Percentiles rank a stretch among this genome's conserved stretches.
phyloP scores from a whole-genome alignment of 345 rosid species.

The Limnanthes douglasii region DNA sequence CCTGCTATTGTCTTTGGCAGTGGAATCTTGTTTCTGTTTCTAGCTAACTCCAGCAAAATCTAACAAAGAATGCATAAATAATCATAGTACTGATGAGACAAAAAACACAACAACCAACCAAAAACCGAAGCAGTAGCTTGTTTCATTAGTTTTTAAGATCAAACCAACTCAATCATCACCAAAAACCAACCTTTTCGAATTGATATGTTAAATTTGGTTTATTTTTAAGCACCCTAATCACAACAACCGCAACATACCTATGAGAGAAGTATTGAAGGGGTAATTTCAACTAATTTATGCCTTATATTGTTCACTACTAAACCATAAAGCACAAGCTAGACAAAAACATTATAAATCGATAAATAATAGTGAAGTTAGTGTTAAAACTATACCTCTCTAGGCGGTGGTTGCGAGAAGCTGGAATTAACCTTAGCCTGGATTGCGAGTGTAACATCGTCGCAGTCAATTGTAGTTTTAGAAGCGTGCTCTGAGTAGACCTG shows the following conservation, averaged over 20 bases:
- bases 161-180: not conserved
- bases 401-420: slow-evolving; percentile 93
- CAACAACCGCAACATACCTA: too few species aligned
- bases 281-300: too few species aligned
- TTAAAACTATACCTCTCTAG: slow-evolving; percentile 55
- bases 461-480: slow-evolving; percentile 54
- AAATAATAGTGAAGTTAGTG: not conserved
- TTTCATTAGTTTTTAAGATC: not conserved
- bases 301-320: too few species aligned
- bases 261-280: too few species aligned
- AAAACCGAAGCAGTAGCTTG: not conserved
- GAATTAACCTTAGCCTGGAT: slow-evolving; percentile 79
- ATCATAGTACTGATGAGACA: not conserved
- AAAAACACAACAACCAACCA: not conserved
- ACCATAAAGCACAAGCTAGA: not conserved
- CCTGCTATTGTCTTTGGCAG: slow-evolving; percentile 62
- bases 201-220: not conserved
- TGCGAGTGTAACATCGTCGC: slow-evolving; percentile 84
- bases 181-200: not conserved
- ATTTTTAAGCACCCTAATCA: too few species aligned
- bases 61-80: slow-evolving; percentile 11
- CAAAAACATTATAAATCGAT: not conserved
- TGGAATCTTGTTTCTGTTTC: slow-evolving; percentile 74
- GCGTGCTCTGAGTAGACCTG: slow-evolving; percentile 93
- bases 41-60: slow-evolving; percentile 66